Percentiles rank a stretch among this genome's conserved stretches.
phyloP scores from a whole-genome alignment of 1,284 basidiomycete species.

The Trichosporon coremiiforme region DNA sequence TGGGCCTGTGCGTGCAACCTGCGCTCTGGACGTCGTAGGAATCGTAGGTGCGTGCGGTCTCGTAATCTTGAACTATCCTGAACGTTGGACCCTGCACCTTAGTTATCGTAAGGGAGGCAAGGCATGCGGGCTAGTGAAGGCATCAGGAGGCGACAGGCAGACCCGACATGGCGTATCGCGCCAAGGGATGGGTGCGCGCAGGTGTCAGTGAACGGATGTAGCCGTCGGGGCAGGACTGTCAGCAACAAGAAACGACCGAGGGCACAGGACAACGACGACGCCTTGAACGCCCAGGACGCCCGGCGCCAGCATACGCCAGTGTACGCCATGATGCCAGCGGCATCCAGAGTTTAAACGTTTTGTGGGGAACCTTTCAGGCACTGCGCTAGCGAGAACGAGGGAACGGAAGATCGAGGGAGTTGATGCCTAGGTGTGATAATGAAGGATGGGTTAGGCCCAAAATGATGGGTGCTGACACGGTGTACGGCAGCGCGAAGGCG shows the following conservation, averaged over 20 bases:
- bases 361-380: constrained; percentile 11
- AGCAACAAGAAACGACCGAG: constrained; percentile 6
- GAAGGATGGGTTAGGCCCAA: constrained; percentile 1
- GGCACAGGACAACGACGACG: neutral
- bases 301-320: neutral
- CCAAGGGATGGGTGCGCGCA: neutral
- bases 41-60: neutral
- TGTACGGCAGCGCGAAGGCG: neutral
- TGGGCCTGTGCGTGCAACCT: constrained; percentile 3
- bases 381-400: neutral
- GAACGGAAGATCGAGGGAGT: neutral
- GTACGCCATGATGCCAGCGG: neutral
- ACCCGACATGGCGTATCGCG: constrained; percentile 16
- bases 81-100: neutral
- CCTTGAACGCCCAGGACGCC: neutral
- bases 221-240: neutral
- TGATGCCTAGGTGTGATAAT: neutral
- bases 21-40: constrained; percentile 2
- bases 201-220: constrained; percentile 5
- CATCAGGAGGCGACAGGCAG: constrained; percentile 4
- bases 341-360: constrained; percentile 14
- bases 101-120: constrained; percentile 2
- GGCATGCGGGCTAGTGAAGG: neutral
- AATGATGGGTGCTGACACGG: constrained; percentile 1
- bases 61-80: constrained; percentile 3